A percentile compares a stretch with the other conserved stretches of the same genome.
These are phyloP conservation scores for Drosera spatulata DNA, from an alignment of 179 eudicot species.

Conservation along the genomic window DNA sequence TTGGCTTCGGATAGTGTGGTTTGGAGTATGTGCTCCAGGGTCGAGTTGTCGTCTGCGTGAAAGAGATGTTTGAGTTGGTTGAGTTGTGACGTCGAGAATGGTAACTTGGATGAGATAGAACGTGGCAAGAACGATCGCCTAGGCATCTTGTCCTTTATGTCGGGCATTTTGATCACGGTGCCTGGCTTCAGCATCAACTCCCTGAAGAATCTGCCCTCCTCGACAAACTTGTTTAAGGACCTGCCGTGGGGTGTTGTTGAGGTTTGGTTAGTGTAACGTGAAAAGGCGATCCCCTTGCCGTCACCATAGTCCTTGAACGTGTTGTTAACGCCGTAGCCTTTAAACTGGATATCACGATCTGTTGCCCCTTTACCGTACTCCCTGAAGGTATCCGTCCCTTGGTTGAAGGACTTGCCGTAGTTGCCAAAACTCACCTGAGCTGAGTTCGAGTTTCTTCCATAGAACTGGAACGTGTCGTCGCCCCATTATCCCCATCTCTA, in stretches of 20 bases:
- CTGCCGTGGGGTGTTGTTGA: constrained; percentile 3
- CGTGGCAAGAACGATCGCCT: constrained; percentile 75
- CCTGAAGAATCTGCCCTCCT: constrained; percentile 71
- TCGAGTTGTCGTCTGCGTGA: constrained; percentile 27
- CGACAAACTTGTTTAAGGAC: constrained; percentile 38
- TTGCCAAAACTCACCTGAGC: constrained; percentile 20
- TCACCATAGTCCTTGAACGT: constrained; percentile 69
- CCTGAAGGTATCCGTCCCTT: constrained; percentile 23
- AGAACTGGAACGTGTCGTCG: constrained; percentile 27
- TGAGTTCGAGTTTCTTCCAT: constrained; percentile 13
- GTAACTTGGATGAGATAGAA: constrained; percentile 44
- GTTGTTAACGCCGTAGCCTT: constrained; percentile 48
- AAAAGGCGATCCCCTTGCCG: constrained; percentile 42
- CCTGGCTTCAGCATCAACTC: constrained; percentile 52
- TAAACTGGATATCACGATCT: constrained; percentile 29
- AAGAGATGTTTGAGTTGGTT: constrained; percentile 31
- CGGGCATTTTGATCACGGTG: constrained; percentile 55
- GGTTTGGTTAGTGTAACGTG: constrained; percentile 20
- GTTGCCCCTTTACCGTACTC: constrained; percentile 24
- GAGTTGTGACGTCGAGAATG: constrained; percentile 36
- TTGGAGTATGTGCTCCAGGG: constrained; percentile 23
- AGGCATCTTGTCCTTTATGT: constrained; percentile 72
- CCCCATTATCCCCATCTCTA: constrained; percentile 67
- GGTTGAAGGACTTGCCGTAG: constrained; percentile 37
- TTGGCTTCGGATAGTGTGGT: constrained; percentile 42